Evolutionary conservation across 2,329 filamentous ascomycete genomes (phyloP).

Genomic region (Fusarium coicis): DNA sequence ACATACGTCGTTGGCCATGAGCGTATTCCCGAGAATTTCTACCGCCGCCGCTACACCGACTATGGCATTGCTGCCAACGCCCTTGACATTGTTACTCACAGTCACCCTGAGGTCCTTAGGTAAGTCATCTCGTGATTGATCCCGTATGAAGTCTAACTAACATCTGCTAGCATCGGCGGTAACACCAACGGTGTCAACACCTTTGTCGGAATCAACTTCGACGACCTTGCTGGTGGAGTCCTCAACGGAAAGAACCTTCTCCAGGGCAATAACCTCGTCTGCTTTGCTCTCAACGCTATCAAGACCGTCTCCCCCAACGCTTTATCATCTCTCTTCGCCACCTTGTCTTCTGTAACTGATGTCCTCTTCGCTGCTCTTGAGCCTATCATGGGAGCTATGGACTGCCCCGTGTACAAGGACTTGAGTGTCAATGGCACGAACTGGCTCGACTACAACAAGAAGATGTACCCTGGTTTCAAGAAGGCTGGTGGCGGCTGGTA

Average conservation of each 20-base stretch:
- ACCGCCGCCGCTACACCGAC: slow-evolving; percentile 52
- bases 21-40: slow-evolving; percentile 65
- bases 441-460: slow-evolving; percentile 34
- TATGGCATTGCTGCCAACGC: slow-evolving; percentile 58
- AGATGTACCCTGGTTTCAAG: slow-evolving; percentile 37
- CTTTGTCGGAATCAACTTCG: slow-evolving; percentile 59
- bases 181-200: slow-evolving; percentile 63
- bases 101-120: slow-evolving; percentile 54
- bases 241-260: slow-evolving; percentile 55
- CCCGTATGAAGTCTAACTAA: neutral
- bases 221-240: slow-evolving; percentile 56
- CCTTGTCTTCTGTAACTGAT: slow-evolving; percentile 38
- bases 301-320: slow-evolving; percentile 56
- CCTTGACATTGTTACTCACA: slow-evolving; percentile 52
- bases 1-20: slow-evolving; percentile 60
- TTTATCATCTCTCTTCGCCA: slow-evolving; percentile 50
- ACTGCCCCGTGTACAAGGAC: slow-evolving; percentile 29
- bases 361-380: slow-evolving; percentile 32
- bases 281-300: slow-evolving; percentile 53
- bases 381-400: slow-evolving; percentile 30
- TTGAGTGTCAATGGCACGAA: slow-evolving; percentile 35
- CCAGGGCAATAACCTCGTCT: slow-evolving; percentile 60
- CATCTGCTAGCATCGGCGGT: slow-evolving; percentile 56
- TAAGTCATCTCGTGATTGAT: neutral
- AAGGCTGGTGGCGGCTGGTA: slow-evolving; percentile 38